Conservation (phyloP, 352 stramenopile genomes). For the Globisporangium nunn region DNA sequence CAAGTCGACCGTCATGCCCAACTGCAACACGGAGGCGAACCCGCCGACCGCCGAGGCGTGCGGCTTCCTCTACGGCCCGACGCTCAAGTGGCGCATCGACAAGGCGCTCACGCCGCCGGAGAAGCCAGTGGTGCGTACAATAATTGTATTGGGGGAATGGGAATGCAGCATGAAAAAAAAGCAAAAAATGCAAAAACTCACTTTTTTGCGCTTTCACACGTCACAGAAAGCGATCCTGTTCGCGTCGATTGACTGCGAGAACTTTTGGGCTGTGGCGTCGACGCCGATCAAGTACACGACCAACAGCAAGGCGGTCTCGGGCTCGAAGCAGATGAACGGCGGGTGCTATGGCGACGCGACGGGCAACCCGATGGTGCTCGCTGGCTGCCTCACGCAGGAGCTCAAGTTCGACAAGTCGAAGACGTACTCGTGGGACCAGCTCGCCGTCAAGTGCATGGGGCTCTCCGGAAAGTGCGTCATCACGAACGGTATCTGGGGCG, state of each 20-base stretch:
- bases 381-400: conserved; percentile 67
- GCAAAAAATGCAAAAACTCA: too few species aligned
- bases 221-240: conserved; percentile 60
- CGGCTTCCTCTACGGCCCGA: conserved; percentile 79
- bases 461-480: conserved; percentile 73
- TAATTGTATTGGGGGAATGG: too few species aligned
- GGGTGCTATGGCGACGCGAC: conserved; percentile 70
- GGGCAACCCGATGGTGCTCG: conserved; percentile 64
- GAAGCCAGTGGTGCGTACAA: conserved; percentile 21
- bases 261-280: conserved; percentile 78
- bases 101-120: conserved; percentile 41
- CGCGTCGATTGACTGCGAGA: conserved; percentile 79
- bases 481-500: conserved; percentile 80
- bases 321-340: conserved; percentile 79
- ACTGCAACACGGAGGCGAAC: conserved; percentile 56
- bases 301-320: conserved; percentile 64
- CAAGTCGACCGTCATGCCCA: conserved; percentile 42
- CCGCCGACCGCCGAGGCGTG: conserved; percentile 56
- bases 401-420: conserved; percentile 76
- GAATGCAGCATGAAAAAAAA: too few species aligned
- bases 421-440: conserved; percentile 76
- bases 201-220: background rate
- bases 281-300: conserved; percentile 67
- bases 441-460: conserved; percentile 73
- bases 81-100: conserved; percentile 77